These are phyloP conservation scores for Verticillium klebahnii DNA, from an alignment of 2,329 filamentous ascomycete genomes.

Conservation along the genomic window DNA sequence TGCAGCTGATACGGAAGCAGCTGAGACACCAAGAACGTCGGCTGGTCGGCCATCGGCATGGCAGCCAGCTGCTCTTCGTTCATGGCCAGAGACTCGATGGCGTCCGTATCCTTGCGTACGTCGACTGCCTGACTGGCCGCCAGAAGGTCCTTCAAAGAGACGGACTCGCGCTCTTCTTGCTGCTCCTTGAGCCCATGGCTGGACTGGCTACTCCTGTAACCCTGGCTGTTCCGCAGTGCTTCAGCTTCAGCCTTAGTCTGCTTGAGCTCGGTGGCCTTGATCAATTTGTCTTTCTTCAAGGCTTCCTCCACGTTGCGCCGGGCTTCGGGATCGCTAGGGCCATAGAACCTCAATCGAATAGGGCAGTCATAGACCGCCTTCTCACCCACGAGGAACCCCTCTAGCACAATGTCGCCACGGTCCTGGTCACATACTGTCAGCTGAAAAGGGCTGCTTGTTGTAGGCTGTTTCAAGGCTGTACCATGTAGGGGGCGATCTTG, in stretches of 20 bases:
- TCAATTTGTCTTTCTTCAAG: constrained; percentile 62
- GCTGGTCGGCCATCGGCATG: constrained; percentile 70
- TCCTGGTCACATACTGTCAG: constrained; percentile 37
- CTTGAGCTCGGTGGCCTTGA: constrained; percentile 53
- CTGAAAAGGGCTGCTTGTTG: background rate
- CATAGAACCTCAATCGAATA: constrained; percentile 64
- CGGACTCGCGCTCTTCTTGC: constrained; percentile 14
- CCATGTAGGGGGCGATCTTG: constrained; percentile 72
- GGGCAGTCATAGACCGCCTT: constrained; percentile 70
- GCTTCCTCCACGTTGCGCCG: constrained; percentile 51
- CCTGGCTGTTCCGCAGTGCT: constrained; percentile 35
- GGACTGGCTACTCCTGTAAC: constrained; percentile 22
- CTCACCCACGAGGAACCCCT: constrained; percentile 63
- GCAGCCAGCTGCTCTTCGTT: constrained; percentile 65
- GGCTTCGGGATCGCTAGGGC: constrained; percentile 51
- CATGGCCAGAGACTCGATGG: constrained; percentile 65
- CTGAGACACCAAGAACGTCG: constrained; percentile 56
- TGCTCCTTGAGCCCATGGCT: constrained; percentile 30
- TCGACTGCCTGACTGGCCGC: constrained; percentile 63
- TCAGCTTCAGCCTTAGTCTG: constrained; percentile 50
- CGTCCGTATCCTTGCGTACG: constrained; percentile 58
- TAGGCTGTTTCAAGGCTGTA: constrained; percentile 24
- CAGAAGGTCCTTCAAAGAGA: constrained; percentile 58
- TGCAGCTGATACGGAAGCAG: constrained; percentile 76
- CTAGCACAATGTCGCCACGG: constrained; percentile 54